phyloP scores from a whole-genome alignment of 139 green algal species.

The Zygnema cylindricum region DNA sequence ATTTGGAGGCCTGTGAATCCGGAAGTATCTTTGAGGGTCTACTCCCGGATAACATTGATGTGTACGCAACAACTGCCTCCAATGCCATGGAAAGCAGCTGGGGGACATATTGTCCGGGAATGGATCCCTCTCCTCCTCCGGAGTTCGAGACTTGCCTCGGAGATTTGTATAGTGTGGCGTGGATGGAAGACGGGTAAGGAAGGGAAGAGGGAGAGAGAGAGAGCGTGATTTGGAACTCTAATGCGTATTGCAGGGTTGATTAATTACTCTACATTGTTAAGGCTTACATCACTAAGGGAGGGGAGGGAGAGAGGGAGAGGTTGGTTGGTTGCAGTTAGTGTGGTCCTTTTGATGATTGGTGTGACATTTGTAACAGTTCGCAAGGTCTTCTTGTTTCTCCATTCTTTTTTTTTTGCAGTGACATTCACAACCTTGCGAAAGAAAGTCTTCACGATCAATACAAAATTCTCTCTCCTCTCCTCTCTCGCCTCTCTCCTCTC shows the following conservation, averaged over 20 bases:
- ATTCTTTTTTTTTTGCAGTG: constrained; percentile 54
- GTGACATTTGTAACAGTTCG: background rate
- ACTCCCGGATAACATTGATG: constrained; percentile 59
- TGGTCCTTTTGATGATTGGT: no score
- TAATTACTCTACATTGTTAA: no score
- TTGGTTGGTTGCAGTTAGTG: no score
- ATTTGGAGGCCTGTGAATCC: constrained; percentile 92
- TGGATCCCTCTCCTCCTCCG: constrained; percentile 51
- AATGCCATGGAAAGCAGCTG: constrained; percentile 88
- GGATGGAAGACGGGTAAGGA: constrained; percentile 87
- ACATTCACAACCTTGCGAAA: constrained; percentile 71
- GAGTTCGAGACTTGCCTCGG: constrained; percentile 90
- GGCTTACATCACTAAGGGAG: no score
- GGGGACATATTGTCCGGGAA: constrained; percentile 88
- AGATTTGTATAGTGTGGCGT: constrained; percentile 92
- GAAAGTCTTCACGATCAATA: constrained; percentile 90
- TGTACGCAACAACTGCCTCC: constrained; percentile 86
- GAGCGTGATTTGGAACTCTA: no score
- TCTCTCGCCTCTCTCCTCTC: no score
- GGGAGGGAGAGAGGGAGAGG: no score
- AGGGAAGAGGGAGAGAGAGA: no score
- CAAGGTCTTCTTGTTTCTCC: background rate
- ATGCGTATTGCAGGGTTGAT: no score
- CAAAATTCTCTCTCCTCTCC: constrained; percentile 54
- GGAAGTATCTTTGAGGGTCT: constrained; percentile 89